phyloP scores from a whole-genome alignment of 2,329 filamentous ascomycete genomes.

The Pezicula radicicola region DNA sequence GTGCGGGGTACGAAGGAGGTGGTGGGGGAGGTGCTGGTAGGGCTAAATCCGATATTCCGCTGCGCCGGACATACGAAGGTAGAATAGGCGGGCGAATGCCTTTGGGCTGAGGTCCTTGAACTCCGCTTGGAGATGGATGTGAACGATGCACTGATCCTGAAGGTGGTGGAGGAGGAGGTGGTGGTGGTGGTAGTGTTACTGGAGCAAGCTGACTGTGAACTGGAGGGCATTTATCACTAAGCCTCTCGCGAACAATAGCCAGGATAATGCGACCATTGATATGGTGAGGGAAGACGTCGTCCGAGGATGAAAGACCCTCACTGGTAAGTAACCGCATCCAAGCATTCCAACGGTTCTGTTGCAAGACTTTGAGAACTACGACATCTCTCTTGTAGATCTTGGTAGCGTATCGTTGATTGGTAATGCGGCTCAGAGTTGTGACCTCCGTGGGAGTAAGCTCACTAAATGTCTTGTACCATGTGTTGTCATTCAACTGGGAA shows the following conservation, averaged over 20 bases:
- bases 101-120: background rate
- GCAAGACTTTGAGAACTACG: constrained; percentile 20
- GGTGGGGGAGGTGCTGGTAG: background rate
- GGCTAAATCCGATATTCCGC: background rate
- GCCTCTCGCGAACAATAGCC: constrained; percentile 21
- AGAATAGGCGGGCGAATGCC: background rate
- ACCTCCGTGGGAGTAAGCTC: constrained; percentile 13
- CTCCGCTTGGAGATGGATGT: no score
- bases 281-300: background rate
- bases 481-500: constrained; percentile 18
- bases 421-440: constrained; percentile 5
- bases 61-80: background rate
- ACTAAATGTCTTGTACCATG: constrained; percentile 23
- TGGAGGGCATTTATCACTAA: background rate
- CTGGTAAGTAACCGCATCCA: constrained; percentile 15
- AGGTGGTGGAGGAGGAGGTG: no score
- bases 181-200: no score
- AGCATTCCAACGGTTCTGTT: constrained; percentile 14
- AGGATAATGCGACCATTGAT: constrained; percentile 13
- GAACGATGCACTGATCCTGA: no score
- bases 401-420: constrained; percentile 4
- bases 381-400: constrained; percentile 14
- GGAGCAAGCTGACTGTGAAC: no score
- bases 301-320: constrained; percentile 1
- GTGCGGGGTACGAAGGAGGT: background rate